A percentile compares a stretch with the other conserved stretches of the same genome.
Conservation (phyloP, 257 asterid genomes). For the Dorcoceras hygrometricum region DNA sequence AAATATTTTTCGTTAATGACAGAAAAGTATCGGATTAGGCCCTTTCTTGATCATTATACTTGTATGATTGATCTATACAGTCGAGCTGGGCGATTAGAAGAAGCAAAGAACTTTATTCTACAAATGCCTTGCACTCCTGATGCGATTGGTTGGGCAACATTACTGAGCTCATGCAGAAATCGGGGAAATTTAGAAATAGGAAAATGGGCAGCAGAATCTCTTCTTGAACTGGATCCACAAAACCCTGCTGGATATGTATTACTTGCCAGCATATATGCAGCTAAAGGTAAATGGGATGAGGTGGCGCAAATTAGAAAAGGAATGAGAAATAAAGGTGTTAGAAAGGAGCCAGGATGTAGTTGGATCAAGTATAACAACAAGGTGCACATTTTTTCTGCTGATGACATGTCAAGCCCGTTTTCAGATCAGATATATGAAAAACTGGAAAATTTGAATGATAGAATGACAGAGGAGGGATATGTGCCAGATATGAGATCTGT, state of each 20-base stretch:
- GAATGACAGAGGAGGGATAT: slow-evolving; percentile 54
- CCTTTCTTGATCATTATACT: slow-evolving; percentile 54
- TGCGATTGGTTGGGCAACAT: slow-evolving; percentile 60
- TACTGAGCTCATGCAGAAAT: slow-evolving; percentile 70
- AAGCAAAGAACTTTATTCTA: slow-evolving; percentile 68
- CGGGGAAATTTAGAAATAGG: slow-evolving; percentile 62
- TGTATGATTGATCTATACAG: slow-evolving; percentile 76
- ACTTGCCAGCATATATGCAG: slow-evolving; percentile 61
- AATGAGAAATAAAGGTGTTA: slow-evolving; percentile 63
- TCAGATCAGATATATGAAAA: slow-evolving; percentile 46
- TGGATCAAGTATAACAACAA: slow-evolving; percentile 73
- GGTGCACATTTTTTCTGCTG: slow-evolving; percentile 61
- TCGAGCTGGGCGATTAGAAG: slow-evolving; percentile 72
- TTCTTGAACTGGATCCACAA: slow-evolving; percentile 59
- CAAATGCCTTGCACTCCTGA: slow-evolving; percentile 67
- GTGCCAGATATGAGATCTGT: slow-evolving; percentile 59
- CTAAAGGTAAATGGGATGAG: slow-evolving; percentile 61
- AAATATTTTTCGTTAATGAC: slow-evolving; percentile 64
- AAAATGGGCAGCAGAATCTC: slow-evolving; percentile 71
- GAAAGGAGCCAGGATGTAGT: slow-evolving; percentile 77
- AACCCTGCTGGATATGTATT: slow-evolving; percentile 61
- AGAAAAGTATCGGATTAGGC: slow-evolving; percentile 47
- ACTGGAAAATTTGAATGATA: slow-evolving; percentile 43
- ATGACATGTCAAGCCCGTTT: slow-evolving; percentile 61
- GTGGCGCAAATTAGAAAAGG: slow-evolving; percentile 55